Evolutionary conservation across 1,139 yeast genomes (phyloP), one percentile per base, ranked within the genome.

Genomic region (Debaryomyces subglobosus): DNA sequence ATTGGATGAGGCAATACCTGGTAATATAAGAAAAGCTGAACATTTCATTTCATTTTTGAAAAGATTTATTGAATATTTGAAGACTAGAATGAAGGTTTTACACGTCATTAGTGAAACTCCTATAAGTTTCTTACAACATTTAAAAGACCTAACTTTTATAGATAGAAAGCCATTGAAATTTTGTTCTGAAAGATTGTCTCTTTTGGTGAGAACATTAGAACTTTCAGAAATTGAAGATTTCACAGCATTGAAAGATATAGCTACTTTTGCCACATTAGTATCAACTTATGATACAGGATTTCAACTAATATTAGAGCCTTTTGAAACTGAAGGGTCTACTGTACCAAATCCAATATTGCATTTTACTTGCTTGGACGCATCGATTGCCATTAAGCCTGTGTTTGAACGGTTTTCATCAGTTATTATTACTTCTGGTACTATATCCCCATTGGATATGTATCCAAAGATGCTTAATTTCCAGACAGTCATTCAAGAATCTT

Each of bases 91-190:
- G 99, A 94, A 94, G 71, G 97, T 94, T 1, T 71, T 95, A 44
- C 97, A 94, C 71, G 99, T 95, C 43, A 91, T 94, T 42, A 90
- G 97, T 39, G 99, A 94, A 65, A 95, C 99, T 0, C 99, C 99
- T 0, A 80, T 85, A 6, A 90, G 97, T 46, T 94, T 94, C 63
- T 68, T 94, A 51, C 96, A 89, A 64, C 99, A 94, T 72, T 72
- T 95, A 61, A 92, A 92, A 63, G 98, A 94, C 52, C 68, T 94
- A 49, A 95, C 99, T 0, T 95, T 85, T 62, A 95, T 94, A 45
- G 99, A 94, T 58, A 73, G 86, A 52, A 94, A 94, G 60, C 99
- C 99, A 0, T 72, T 94, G 43, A 68, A 96, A 50, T 94, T 91
- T 64, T 91, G 98, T 61, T 86, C 97, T 0, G 99, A 94, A 62